Percentiles rank a stretch among this genome's conserved stretches.
These are phyloP conservation scores for Tranzscheliella williamsii DNA, from an alignment of 1,284 basidiomycete genomes.

Conservation along the genomic window DNA sequence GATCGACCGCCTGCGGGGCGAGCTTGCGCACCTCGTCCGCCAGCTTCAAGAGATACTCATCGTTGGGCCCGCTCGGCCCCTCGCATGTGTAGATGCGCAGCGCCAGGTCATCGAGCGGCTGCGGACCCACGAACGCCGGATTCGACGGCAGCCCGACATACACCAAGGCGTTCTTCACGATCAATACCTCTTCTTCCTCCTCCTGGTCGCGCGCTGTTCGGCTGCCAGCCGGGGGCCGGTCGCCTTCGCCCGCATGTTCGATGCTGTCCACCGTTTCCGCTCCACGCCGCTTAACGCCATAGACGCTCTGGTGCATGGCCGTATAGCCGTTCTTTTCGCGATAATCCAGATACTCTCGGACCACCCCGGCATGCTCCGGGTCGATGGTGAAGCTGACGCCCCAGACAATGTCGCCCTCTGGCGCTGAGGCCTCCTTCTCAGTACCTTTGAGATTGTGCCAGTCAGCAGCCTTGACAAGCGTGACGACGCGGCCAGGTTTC, in stretches of 20 bases:
- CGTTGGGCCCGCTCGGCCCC: conserved; percentile 79
- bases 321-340: conserved; percentile 72
- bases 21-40: conserved; percentile 71
- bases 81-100: conserved; percentile 72
- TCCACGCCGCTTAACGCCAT: conserved; percentile 1
- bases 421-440: conserved; percentile 59
- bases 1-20: conserved; percentile 74
- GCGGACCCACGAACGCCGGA: conserved; percentile 79
- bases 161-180: conserved; percentile 67
- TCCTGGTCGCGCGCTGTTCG: conserved; percentile 72
- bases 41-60: conserved; percentile 80
- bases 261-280: background rate
- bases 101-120: conserved; percentile 72
- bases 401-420: conserved; percentile 70
- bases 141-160: conserved; percentile 79
- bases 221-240: background rate
- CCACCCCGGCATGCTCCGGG: conserved; percentile 72
- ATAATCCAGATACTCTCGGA: conserved; percentile 79
- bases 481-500: conserved; percentile 75
- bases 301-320: conserved; percentile 41
- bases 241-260: background rate
- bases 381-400: conserved; percentile 84
- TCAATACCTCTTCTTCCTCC: conserved; percentile 68
- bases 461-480: conserved; percentile 78
- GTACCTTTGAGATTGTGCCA: conserved; percentile 65